Percentiles rank a stretch among this genome's conserved stretches.
phyloP scores from a whole-genome alignment of 2,329 filamentous ascomycete genomes.

The Rugonectria rugulosa region DNA sequence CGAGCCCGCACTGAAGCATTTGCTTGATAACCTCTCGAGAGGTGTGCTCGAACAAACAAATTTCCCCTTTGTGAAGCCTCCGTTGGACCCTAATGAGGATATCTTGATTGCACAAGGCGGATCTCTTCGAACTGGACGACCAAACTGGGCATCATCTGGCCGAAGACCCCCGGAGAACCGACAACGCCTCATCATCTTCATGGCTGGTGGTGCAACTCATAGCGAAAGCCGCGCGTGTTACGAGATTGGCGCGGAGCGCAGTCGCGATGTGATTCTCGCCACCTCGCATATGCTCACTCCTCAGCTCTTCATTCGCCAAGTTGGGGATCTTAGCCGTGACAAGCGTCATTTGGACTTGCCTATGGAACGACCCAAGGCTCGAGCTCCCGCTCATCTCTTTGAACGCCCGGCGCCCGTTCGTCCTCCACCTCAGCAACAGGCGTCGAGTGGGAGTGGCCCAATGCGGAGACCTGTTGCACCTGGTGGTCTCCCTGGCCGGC shows the following conservation, averaged over 20 bases:
- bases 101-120: constrained; percentile 65
- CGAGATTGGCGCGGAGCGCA: constrained; percentile 75
- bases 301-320: constrained; percentile 80
- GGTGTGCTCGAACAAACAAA: constrained; percentile 70
- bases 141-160: constrained; percentile 91
- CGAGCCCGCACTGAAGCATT: constrained; percentile 79
- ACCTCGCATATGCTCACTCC: constrained; percentile 95
- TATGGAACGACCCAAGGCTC: constrained; percentile 78
- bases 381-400: constrained; percentile 85
- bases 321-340: constrained; percentile 80
- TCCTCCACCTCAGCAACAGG: constrained; percentile 42
- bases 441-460: constrained; percentile 32
- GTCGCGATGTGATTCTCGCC: constrained; percentile 84
- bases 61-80: constrained; percentile 79
- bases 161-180: constrained; percentile 77
- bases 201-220: constrained; percentile 95
- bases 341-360: constrained; percentile 82
- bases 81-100: constrained; percentile 68
- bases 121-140: constrained; percentile 89
- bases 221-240: constrained; percentile 91
- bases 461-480: constrained; percentile 29
- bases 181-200: constrained; percentile 91
- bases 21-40: constrained; percentile 77
- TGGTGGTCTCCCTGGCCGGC: constrained; percentile 38
- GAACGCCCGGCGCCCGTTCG: constrained; percentile 70